Evolutionary conservation across 1,139 yeast genomes (phyloP).

Genomic region (Candida sojae): DNA sequence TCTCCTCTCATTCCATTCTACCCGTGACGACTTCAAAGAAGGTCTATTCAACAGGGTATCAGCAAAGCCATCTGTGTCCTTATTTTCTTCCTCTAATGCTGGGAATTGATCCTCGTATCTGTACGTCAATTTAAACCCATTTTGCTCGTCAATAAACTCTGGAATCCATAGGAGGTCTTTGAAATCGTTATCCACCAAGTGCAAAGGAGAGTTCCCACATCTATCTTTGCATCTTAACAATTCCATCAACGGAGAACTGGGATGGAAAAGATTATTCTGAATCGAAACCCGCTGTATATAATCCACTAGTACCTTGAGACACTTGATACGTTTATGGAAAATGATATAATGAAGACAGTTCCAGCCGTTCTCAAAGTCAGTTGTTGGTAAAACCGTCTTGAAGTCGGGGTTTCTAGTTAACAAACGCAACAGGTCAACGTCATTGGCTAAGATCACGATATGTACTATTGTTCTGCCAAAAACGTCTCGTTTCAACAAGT

Average conservation of each 20-base stretch:
- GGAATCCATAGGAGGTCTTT: slow-evolving; percentile 47
- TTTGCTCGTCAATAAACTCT: slow-evolving; percentile 38
- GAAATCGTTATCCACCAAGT: slow-evolving; percentile 49
- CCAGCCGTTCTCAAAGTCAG: slow-evolving; percentile 83
- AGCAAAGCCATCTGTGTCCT: not conserved
- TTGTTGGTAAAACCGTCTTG: slow-evolving; percentile 35
- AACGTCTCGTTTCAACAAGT: slow-evolving; percentile 58
- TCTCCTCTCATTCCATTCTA: slow-evolving; percentile 38
- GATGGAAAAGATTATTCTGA: slow-evolving; percentile 18
- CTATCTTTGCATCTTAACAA: slow-evolving; percentile 64
- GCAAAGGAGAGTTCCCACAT: slow-evolving; percentile 64
- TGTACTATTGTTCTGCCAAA: slow-evolving; percentile 76
- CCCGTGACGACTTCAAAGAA: slow-evolving; percentile 15
- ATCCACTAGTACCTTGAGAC: slow-evolving; percentile 54
- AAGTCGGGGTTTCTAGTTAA: slow-evolving; percentile 50
- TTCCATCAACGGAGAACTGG: slow-evolving; percentile 30
- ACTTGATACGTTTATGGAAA: slow-evolving; percentile 56
- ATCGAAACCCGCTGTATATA: slow-evolving; percentile 21
- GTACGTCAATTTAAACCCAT: slow-evolving; percentile 24
- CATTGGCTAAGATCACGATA: slow-evolving; percentile 54
- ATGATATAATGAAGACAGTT: slow-evolving; percentile 75
- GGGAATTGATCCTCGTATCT: slow-evolving; percentile 17
- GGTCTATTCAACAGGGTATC: slow-evolving; percentile 2
- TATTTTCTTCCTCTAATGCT: slow-evolving; percentile 7
- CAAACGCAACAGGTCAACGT: slow-evolving; percentile 45